Percentiles rank a stretch among this genome's conserved stretches.
Evolutionary conservation across 1,284 basidiomycete species (phyloP).

Genomic region (Puccinia horiana): DNA sequence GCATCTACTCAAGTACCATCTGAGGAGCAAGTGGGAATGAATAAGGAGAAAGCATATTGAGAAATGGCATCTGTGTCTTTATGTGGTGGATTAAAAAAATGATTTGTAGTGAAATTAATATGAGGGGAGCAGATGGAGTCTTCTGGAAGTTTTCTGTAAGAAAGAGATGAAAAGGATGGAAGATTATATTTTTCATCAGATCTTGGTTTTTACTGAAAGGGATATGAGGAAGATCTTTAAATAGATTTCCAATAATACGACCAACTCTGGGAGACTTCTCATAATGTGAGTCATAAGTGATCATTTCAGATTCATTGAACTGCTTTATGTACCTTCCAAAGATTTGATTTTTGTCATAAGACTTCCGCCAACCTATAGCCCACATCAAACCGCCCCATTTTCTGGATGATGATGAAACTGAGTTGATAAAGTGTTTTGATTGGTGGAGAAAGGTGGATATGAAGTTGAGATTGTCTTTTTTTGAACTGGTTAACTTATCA

Average conservation of each 20-base stretch:
- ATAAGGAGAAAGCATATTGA: neutral
- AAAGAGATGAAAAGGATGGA: neutral
- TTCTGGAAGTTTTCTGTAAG: neutral
- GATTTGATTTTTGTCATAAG: neutral
- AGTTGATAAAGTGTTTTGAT: neutral
- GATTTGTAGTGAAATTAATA: slow-evolving; percentile 4
- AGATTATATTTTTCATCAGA: neutral
- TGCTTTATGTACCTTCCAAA: neutral
- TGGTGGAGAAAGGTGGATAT: neutral
- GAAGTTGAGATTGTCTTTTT: neutral
- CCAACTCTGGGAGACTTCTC: neutral
- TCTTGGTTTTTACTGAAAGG: neutral
- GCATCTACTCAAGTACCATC: neutral
- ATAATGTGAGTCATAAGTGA: neutral
- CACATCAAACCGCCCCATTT: slow-evolving; percentile 15
- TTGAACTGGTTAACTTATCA: neutral
- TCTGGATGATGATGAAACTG: neutral
- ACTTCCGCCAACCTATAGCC: neutral
- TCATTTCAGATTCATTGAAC: neutral
- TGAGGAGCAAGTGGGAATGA: neutral
- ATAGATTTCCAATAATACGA: neutral
- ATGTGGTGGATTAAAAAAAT: neutral
- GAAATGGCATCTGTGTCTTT: neutral
- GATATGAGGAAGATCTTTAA: neutral
- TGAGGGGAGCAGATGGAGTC: slow-evolving; percentile 3